Conservation (phyloP, 371 early-diverging fungal species). For the Vairimorpha ceranae region DNA sequence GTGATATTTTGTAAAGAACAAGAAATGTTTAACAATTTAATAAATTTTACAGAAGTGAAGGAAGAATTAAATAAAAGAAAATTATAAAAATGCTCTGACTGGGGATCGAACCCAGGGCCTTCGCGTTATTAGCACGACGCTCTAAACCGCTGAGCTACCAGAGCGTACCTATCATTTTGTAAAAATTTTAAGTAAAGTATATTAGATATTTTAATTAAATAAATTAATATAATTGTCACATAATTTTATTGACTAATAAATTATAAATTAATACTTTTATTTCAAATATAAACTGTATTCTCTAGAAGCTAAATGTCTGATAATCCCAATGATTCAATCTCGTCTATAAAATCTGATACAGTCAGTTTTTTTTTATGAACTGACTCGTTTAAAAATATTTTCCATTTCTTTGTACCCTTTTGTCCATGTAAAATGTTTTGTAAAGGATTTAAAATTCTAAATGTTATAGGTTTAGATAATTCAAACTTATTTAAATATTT, state of each 20-base stretch:
- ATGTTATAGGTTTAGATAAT: not conserved
- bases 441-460: constrained; percentile 40
- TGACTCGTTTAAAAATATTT: constrained; percentile 24
- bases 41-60: not conserved
- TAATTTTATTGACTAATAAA: too few species aligned
- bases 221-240: too few species aligned
- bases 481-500: constrained; percentile 6
- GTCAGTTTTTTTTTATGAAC: constrained; percentile 6
- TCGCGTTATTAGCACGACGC: constrained; percentile 9
- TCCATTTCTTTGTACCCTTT: constrained; percentile 52
- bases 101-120: constrained; percentile 7
- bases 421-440: constrained; percentile 41
- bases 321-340: not conserved
- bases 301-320: too few species aligned
- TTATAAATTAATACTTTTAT: too few species aligned
- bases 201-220: too few species aligned
- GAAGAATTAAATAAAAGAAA: not conserved
- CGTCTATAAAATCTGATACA: not conserved
- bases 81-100: constrained; percentile 4
- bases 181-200: too few species aligned
- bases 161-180: too few species aligned
- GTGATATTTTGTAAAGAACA: constrained; percentile 9
- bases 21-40: not conserved
- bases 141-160: constrained; percentile 2
- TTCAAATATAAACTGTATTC: too few species aligned